phyloP scores from a whole-genome alignment of 192 early-diverging fungal species.

The Phlyctochytrium bullatum region DNA sequence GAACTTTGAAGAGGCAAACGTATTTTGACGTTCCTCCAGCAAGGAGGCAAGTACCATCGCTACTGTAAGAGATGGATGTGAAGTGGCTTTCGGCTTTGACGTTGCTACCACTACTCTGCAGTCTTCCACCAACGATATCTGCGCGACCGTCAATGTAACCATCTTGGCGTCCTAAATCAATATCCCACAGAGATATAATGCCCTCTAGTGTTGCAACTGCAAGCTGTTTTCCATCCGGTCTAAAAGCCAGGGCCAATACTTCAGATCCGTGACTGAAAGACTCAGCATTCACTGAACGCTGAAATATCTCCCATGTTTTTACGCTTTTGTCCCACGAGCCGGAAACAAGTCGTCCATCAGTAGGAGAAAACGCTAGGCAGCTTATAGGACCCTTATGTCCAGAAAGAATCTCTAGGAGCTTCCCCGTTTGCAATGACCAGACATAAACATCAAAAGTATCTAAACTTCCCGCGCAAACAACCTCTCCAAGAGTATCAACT shows the following conservation, averaged over 20 bases:
- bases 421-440: constrained; percentile 99
- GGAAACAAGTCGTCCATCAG: constrained; percentile 75
- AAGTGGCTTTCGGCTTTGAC: constrained; percentile 82
- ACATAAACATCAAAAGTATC: constrained; percentile 97
- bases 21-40: constrained; percentile 94
- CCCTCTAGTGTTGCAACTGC: constrained; percentile 89
- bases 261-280: constrained; percentile 76
- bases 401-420: constrained; percentile 86
- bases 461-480: constrained; percentile 90
- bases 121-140: constrained; percentile 87
- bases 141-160: constrained; percentile 86
- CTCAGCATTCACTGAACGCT: constrained; percentile 75
- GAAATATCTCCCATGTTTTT: constrained; percentile 93
- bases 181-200: constrained; percentile 91
- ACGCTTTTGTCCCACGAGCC: constrained; percentile 92
- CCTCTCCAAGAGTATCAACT: constrained; percentile 94
- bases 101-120: constrained; percentile 73
- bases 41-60: constrained; percentile 88
- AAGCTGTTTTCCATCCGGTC: constrained; percentile 88
- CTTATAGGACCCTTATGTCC: constrained; percentile 94
- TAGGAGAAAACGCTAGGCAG: constrained; percentile 79
- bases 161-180: constrained; percentile 67
- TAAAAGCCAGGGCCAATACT: constrained; percentile 82
- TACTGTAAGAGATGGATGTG: constrained; percentile 89
- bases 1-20: constrained; percentile 92